Evolutionary conservation across 2,329 filamentous ascomycete species (phyloP).

Genomic region (Hypocrella siamensis): DNA sequence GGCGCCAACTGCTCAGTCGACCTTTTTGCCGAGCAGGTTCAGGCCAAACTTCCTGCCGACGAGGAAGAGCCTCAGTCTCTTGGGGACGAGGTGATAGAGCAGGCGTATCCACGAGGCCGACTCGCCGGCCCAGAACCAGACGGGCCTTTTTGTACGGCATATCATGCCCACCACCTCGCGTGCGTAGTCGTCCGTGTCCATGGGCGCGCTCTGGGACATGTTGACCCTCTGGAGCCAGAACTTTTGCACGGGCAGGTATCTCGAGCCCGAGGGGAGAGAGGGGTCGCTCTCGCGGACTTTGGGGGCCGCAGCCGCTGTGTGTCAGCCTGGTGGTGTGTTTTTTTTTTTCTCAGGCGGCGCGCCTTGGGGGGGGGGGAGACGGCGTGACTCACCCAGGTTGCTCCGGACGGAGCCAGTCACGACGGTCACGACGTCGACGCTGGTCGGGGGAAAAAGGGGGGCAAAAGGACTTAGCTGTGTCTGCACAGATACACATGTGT

Average conservation of each 20-base stretch:
- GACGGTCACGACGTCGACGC: slow-evolving; percentile 6
- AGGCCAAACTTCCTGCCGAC: slow-evolving; percentile 1
- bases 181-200: slow-evolving; percentile 6
- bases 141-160: slow-evolving; percentile 4
- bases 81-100: slow-evolving; percentile 6
- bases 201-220: slow-evolving; percentile 2
- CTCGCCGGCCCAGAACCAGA: slow-evolving; percentile 7
- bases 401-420: slow-evolving; percentile 6
- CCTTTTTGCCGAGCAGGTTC: too few relatives aligned
- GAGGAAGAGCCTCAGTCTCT: background rate
- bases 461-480: background rate
- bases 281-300: slow-evolving; percentile 5
- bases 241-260: slow-evolving; percentile 4
- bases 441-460: background rate
- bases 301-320: background rate
- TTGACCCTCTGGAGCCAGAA: slow-evolving; percentile 6
- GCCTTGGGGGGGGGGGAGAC: too few relatives aligned
- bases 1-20: too few relatives aligned
- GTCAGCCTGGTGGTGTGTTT: background rate
- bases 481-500: background rate
- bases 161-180: slow-evolving; percentile 5
- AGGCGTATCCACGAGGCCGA: slow-evolving; percentile 8
- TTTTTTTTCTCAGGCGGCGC: too few relatives aligned
- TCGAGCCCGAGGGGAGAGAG: slow-evolving; percentile 4
- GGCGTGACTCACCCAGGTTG: slow-evolving; percentile 5